phyloP scores from a whole-genome alignment of 164 flowering plant genomes.

The Berberis vulgaris region DNA sequence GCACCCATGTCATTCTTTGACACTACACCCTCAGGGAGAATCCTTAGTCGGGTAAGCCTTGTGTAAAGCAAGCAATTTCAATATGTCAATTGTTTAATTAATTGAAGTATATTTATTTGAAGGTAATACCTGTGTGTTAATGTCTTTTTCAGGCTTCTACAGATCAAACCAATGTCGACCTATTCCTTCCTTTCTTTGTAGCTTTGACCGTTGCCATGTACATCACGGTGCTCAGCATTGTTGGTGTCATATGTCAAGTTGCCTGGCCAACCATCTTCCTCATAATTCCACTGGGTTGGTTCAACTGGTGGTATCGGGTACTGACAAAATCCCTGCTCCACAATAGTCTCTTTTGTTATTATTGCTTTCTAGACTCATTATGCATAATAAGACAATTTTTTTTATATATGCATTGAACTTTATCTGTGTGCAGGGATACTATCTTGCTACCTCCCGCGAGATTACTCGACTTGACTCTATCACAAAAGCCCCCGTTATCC shows the following conservation, averaged over 20 bases:
- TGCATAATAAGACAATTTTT: background rate
- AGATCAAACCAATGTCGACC: conserved; percentile 71
- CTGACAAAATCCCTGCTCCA: background rate
- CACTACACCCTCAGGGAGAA: conserved; percentile 96
- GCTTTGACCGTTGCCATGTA: conserved; percentile 48
- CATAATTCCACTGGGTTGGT: conserved; percentile 65
- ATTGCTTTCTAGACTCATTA: too few relatives aligned
- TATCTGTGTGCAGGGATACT: conserved; percentile 51
- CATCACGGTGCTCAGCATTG: conserved; percentile 53
- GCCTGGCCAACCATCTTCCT: conserved; percentile 81
- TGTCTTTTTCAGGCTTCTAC: conserved; percentile 57
- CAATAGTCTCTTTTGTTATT: too few relatives aligned
- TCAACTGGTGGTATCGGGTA: conserved; percentile 85
- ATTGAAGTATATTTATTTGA: too few relatives aligned
- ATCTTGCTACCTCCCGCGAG: conserved; percentile 75
- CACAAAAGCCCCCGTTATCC: conserved; percentile 84
- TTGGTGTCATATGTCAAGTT: conserved; percentile 69
- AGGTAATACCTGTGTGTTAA: background rate
- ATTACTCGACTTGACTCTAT: conserved; percentile 82
- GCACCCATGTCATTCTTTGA: conserved; percentile 99
- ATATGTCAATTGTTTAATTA: too few relatives aligned
- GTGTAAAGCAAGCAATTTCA: too few relatives aligned
- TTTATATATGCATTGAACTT: background rate
- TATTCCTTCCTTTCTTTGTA: conserved; percentile 58
- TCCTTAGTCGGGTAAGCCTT: conserved; percentile 73